Base-by-base conservation (phyloP, 2,329 filamentous ascomycete genomes). In the Cladosporium austrohemisphaericum region DNA sequence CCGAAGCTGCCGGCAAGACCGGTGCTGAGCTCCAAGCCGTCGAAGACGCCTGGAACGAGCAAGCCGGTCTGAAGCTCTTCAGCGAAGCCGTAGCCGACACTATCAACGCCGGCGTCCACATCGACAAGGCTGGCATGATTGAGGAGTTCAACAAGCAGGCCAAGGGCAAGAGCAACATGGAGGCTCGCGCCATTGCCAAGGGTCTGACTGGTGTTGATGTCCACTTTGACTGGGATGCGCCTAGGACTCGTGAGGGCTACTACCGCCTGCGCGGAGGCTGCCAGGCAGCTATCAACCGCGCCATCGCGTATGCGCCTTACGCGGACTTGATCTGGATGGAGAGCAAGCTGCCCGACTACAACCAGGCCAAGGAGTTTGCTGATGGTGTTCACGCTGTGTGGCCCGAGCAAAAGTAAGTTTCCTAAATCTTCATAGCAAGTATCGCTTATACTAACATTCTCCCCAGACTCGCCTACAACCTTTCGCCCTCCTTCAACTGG, bases 271-370 rank as follows among this genome's bases (percentile, higher is more conserved):
- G 88, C 71, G 93, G 93, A 53, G 93, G 93, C 52, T 95, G 88
- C 64, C 84, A 90, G 69, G 95, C 88, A 68, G 90, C 91, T 52
- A 76, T 97, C 67, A 94, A 93, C 77, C 83, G 92, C 40, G 92
- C 91, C 26, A 74, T 95, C 51, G 89, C 92, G 5, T 97, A 94
- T 66, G 92, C 88, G 0, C 92, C 93, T 2, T 95, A 94, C 73
- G 86, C 86, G 55, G 92, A 97, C 65, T 83, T 94, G 68, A 95
- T 98, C 71, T 98, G 93, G 93, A 98, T 98, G 93, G 93, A 98
- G 80, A 92, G 86, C 75, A 96, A 95, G 75, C 77, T 95, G 58
- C 93, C 93, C 37, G 92, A 97, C 68, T 97, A 78, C 69, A 78
- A 78, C 41, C 93, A 97, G 75, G 93, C 93, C 19, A 81, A 89